Percentiles rank a stretch among this genome's conserved stretches.
Conservation (phyloP, 2,329 filamentous ascomycete genomes). For the Aureobasidium namibiae region DNA sequence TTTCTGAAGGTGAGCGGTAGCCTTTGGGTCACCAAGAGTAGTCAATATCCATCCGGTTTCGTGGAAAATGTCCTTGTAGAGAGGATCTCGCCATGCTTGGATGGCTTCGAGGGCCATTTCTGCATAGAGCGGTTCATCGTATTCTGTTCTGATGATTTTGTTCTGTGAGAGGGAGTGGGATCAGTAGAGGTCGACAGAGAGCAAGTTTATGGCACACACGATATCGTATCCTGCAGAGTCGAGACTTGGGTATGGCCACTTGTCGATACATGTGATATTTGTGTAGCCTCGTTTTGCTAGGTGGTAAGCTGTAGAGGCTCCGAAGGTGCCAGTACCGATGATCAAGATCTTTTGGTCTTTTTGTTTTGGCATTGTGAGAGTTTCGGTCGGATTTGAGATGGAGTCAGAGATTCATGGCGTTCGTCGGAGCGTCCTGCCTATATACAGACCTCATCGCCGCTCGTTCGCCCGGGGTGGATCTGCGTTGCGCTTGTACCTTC, state of each 20-base stretch:
- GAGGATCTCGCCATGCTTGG: constrained; percentile 16
- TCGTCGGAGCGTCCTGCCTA: not conserved
- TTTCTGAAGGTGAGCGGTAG: constrained; percentile 13
- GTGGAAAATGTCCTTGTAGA: constrained; percentile 29
- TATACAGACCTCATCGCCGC: constrained; percentile 5
- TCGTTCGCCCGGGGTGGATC: not conserved
- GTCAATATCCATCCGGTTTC: constrained; percentile 32
- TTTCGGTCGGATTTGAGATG: not conserved
- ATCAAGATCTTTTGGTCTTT: constrained; percentile 39
- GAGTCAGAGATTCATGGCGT: too few relatives aligned
- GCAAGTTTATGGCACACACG: not conserved
- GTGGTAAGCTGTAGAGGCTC: constrained; percentile 11
- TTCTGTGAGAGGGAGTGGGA: not conserved
- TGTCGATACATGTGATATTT: constrained; percentile 12
- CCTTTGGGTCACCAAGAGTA: constrained; percentile 15
- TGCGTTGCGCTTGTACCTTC: constrained; percentile 9
- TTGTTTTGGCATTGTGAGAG: not conserved
- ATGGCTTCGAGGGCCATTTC: constrained; percentile 18
- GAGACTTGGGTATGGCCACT: constrained; percentile 10
- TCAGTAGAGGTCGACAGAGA: too few relatives aligned
- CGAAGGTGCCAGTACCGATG: constrained; percentile 41
- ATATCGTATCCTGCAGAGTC: constrained; percentile 11
- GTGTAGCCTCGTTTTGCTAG: constrained; percentile 13
- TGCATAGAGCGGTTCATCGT: constrained; percentile 17
- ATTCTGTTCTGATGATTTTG: constrained; percentile 19